These are phyloP conservation scores for Asterophora lycoperdoides DNA, from an alignment of 768 basidiomycete genomes.

Conservation along the genomic window DNA sequence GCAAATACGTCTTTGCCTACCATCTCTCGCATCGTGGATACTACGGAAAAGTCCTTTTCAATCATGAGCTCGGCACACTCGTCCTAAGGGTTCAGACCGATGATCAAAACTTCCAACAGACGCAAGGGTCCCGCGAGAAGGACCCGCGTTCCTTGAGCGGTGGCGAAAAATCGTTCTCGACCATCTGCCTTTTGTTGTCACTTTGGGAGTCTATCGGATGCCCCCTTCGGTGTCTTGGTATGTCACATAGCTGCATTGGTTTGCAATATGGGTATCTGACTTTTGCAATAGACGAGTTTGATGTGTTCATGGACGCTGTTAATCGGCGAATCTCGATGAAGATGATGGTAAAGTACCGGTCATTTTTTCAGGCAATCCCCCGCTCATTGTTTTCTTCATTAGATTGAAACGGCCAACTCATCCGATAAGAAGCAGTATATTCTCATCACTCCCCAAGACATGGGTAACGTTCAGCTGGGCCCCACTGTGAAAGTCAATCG, in stretches of 20 bases:
- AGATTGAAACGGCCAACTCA: slow-evolving; percentile 88
- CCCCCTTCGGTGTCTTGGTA: slow-evolving; percentile 88
- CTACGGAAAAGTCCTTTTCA: slow-evolving; percentile 84
- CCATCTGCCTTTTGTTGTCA: slow-evolving; percentile 88
- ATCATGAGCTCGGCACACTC: slow-evolving; percentile 64
- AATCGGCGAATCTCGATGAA: slow-evolving; percentile 91
- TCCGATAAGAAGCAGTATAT: slow-evolving; percentile 91
- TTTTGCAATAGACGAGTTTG: slow-evolving; percentile 75
- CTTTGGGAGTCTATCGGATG: slow-evolving; percentile 96
- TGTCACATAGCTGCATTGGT: slow-evolving; percentile 11
- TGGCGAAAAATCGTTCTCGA: slow-evolving; percentile 96
- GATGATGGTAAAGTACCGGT: slow-evolving; percentile 73
- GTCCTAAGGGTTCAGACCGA: slow-evolving; percentile 81
- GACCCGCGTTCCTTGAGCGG: slow-evolving; percentile 86
- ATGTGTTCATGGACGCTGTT: slow-evolving; percentile 96
- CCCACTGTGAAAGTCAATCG: slow-evolving; percentile 67
- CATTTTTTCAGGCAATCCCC: background rate
- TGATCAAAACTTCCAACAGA: slow-evolving; percentile 63
- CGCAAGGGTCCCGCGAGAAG: slow-evolving; percentile 55
- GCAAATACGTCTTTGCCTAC: slow-evolving; percentile 77
- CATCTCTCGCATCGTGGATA: slow-evolving; percentile 86
- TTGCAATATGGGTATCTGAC: background rate
- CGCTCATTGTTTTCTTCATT: slow-evolving; percentile 2
- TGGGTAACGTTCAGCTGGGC: slow-evolving; percentile 70
- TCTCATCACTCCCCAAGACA: slow-evolving; percentile 93